Evolutionary conservation across 2,329 filamentous ascomycete species (phyloP).

Genomic region (Calonectria ilicicola): DNA sequence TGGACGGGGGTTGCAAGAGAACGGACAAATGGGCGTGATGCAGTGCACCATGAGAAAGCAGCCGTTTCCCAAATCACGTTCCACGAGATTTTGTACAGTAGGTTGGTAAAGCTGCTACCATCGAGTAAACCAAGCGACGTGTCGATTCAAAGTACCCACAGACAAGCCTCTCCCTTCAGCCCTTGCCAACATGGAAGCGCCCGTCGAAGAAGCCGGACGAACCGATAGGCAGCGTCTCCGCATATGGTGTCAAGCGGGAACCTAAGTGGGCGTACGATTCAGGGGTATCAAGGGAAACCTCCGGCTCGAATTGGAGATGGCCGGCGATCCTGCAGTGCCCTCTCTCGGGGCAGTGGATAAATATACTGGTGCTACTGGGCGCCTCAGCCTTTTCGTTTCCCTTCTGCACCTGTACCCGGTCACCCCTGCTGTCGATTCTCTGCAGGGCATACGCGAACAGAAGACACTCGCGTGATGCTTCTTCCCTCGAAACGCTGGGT

Average conservation of each 20-base stretch:
- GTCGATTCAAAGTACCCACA: slow-evolving; percentile 26
- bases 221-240: slow-evolving; percentile 28
- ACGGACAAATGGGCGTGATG: slow-evolving; percentile 12
- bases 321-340: background rate
- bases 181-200: slow-evolving; percentile 16
- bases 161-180: slow-evolving; percentile 9
- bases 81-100: slow-evolving; percentile 7
- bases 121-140: slow-evolving; percentile 13
- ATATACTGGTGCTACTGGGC: background rate
- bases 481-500: background rate
- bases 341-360: background rate
- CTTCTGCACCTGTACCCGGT: no score
- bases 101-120: background rate
- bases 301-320: background rate
- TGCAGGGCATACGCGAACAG: background rate
- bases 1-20: background rate
- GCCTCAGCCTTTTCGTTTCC: background rate
- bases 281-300: slow-evolving; percentile 10
- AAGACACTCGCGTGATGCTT: background rate
- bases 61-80: slow-evolving; percentile 17
- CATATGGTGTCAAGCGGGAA: slow-evolving; percentile 25
- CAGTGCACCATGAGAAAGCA: slow-evolving; percentile 15
- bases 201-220: slow-evolving; percentile 29
- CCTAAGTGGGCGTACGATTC: slow-evolving; percentile 31
- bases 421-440: background rate